phyloP scores from a whole-genome alignment of 768 basidiomycete genomes.

The Antrodiella citrinella region DNA sequence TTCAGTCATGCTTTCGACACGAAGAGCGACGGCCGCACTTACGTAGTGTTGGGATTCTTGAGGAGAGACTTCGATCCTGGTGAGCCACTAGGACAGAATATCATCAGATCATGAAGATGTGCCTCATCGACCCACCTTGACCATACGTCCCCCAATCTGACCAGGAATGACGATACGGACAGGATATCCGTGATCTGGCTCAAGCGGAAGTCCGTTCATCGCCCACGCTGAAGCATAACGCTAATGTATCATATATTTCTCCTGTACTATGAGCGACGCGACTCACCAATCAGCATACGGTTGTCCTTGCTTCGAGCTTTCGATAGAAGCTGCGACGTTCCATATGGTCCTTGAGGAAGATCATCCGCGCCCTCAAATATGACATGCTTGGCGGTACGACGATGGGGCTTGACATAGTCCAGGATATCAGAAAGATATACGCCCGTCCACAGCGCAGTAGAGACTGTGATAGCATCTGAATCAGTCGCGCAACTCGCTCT shows the following conservation, averaged over 20 bases:
- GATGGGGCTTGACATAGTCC: conserved; percentile 32
- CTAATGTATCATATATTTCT: no score
- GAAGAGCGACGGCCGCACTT: conserved; percentile 12
- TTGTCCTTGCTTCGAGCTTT: conserved; percentile 37
- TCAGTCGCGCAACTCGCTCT: not conserved
- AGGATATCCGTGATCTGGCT: conserved; percentile 60
- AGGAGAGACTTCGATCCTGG: conserved; percentile 41
- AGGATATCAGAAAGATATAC: conserved; percentile 50
- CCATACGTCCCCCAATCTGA: conserved; percentile 53
- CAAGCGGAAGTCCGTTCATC: conserved; percentile 53
- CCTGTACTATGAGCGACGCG: no score
- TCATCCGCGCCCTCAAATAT: conserved; percentile 52
- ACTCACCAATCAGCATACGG: conserved; percentile 41
- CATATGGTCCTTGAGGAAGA: conserved; percentile 54
- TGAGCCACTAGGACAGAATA: conserved; percentile 41
- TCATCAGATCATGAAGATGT: not conserved
- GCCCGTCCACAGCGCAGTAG: conserved; percentile 53
- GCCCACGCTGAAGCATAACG: conserved; percentile 43
- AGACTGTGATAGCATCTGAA: conserved; percentile 20
- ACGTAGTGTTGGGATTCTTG: conserved; percentile 47
- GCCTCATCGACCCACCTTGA: conserved; percentile 22
- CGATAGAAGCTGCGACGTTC: conserved; percentile 39
- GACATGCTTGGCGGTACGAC: conserved; percentile 36
- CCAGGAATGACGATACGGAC: conserved; percentile 57
- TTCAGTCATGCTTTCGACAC: not conserved